phyloP scores from a whole-genome alignment of 768 basidiomycete species.

The Suillus cothurnatus region DNA sequence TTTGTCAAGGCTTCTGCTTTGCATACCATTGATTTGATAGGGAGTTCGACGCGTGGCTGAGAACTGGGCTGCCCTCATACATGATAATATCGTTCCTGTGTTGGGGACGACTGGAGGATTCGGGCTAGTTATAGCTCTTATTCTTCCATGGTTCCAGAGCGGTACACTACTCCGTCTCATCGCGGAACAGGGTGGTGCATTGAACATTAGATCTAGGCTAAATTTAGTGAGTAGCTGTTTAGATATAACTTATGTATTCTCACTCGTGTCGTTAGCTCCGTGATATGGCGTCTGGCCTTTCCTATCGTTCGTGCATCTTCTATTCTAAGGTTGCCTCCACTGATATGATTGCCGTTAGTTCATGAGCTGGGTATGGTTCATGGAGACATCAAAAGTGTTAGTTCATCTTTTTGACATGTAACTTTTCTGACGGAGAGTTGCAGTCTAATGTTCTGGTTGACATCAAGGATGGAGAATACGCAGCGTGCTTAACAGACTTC shows the following conservation, averaged over 20 bases:
- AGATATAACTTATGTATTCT: background rate
- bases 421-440: background rate
- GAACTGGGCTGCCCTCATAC: background rate
- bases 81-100: background rate
- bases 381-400: slow-evolving; percentile 18
- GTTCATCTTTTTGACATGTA: background rate
- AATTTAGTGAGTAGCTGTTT: background rate
- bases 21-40: background rate
- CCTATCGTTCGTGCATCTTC: slow-evolving; percentile 14
- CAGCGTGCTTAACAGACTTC: slow-evolving; percentile 45
- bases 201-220: background rate
- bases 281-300: background rate
- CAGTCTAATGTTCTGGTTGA: slow-evolving; percentile 22
- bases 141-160: background rate
- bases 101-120: background rate
- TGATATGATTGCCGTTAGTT: slow-evolving; percentile 9
- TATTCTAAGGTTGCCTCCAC: background rate
- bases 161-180: background rate
- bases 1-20: background rate
- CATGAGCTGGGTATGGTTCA: slow-evolving; percentile 17
- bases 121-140: background rate
- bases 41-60: background rate
- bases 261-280: slow-evolving; percentile 9
- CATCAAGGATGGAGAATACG: slow-evolving; percentile 13
- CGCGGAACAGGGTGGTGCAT: background rate